Evolutionary conservation across 768 basidiomycete genomes (phyloP).

Genomic region (Astraeus odoratus): DNA sequence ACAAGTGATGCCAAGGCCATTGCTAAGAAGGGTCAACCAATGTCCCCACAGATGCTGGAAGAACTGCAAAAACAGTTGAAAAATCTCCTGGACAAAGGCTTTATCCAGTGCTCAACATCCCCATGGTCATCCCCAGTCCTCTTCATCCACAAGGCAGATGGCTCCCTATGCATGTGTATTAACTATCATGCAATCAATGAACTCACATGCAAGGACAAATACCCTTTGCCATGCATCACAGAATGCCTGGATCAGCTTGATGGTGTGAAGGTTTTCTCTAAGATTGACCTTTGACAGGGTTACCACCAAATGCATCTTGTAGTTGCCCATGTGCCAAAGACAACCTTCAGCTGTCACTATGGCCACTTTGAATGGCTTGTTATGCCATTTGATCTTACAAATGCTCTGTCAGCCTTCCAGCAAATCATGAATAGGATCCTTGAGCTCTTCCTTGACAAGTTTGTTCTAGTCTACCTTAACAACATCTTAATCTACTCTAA

Average conservation of each 20-base stretch:
- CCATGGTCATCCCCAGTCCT: conserved; percentile 2
- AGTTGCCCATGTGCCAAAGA: no score
- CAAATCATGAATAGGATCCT: no score
- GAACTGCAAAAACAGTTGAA: no score
- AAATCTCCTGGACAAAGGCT: no score
- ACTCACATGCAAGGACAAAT: conserved; percentile 18
- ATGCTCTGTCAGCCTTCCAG: conserved; percentile 27
- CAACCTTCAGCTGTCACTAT: no score
- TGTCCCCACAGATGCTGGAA: no score
- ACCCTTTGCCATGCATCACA: conserved; percentile 23
- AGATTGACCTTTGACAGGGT: no score
- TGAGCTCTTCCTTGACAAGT: conserved; percentile 22
- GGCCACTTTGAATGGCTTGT: no score
- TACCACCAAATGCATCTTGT: no score
- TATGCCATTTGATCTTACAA: conserved; percentile 32
- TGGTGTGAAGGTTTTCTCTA: conserved; percentile 19
- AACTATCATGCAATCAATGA: conserved; percentile 28
- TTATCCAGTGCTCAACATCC: not conserved
- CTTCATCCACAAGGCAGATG: no score
- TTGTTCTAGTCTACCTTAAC: conserved; percentile 38
- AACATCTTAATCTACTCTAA: no score
- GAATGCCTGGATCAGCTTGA: not conserved
- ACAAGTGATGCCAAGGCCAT: not conserved
- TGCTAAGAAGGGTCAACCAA: not conserved
- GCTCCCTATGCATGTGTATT: no score